Percentiles rank a stretch among this genome's conserved stretches.
phyloP scores from a whole-genome alignment of 805 yeast genomes.

The Priceomyces castillae region DNA sequence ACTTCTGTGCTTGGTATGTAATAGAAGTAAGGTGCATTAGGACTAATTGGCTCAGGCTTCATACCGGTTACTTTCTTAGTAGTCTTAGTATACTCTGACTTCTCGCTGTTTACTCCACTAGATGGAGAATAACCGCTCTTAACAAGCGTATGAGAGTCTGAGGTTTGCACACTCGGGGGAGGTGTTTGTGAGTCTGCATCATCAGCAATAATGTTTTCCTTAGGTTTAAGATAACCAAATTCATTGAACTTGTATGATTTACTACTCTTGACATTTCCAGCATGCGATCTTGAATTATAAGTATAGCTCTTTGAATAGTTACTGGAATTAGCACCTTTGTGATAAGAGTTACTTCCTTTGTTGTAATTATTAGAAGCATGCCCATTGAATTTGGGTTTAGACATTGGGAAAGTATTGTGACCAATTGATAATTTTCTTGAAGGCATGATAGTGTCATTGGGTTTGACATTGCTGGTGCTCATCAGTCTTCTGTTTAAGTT shows the following conservation, averaged over 20 bases:
- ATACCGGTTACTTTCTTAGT: slow-evolving; percentile 1
- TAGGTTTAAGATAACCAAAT: slow-evolving; percentile 2
- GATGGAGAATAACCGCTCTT: slow-evolving; percentile 12
- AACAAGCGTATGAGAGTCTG: slow-evolving; percentile 8
- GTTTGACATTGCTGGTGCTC: slow-evolving; percentile 2
- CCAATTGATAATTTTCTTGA: not conserved
- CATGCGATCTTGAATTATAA: not conserved
- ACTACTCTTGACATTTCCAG: not conserved
- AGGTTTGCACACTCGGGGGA: slow-evolving; percentile 12
- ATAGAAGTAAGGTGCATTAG: slow-evolving; percentile 15
- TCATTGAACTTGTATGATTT: slow-evolving; percentile 6
- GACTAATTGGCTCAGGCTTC: slow-evolving; percentile 2
- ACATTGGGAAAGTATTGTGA: slow-evolving; percentile 9
- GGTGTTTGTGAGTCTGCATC: slow-evolving; percentile 10
- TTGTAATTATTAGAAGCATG: slow-evolving; percentile 13
- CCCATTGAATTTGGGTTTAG: slow-evolving; percentile 12
- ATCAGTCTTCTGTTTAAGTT: slow-evolving; percentile 37
- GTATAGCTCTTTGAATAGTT: not conserved
- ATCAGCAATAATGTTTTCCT: slow-evolving; percentile 2
- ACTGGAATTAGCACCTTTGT: not conserved
- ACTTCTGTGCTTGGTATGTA: slow-evolving; percentile 17
- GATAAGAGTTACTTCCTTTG: not conserved
- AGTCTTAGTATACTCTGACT: slow-evolving; percentile 6
- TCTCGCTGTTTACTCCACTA: slow-evolving; percentile 12
- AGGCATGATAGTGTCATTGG: not conserved